These are phyloP conservation scores for Alternaria consortialis DNA, from an alignment of 2,329 filamentous ascomycete species.

Conservation along the genomic window DNA sequence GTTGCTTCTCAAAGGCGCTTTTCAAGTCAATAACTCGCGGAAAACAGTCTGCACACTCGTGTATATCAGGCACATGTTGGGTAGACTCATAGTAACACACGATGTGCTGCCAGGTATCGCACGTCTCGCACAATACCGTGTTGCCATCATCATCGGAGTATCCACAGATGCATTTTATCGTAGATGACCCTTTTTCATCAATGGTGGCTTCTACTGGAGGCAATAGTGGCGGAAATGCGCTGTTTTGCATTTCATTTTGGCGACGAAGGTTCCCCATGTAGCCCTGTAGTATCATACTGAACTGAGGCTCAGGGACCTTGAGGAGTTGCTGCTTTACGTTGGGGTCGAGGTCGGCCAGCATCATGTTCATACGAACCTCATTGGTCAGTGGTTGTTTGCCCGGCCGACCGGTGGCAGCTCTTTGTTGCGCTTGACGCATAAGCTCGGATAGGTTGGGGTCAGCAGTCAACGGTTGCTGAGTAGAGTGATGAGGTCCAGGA, in stretches of 20 bases:
- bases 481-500: too few relatives aligned
- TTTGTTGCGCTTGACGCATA: constrained; percentile 48
- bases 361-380: constrained; percentile 43
- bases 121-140: constrained; percentile 94
- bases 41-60: constrained; percentile 89
- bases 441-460: constrained; percentile 43
- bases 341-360: constrained; percentile 42
- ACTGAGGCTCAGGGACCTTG: constrained; percentile 47
- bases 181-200: constrained; percentile 81
- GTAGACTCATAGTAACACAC: constrained; percentile 89
- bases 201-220: constrained; percentile 54
- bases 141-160: constrained; percentile 95
- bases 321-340: constrained; percentile 45
- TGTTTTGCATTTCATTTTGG: constrained; percentile 35
- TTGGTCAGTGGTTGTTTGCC: constrained; percentile 40
- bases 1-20: constrained; percentile 77
- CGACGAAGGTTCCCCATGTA: constrained; percentile 35
- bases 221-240: constrained; percentile 34
- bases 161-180: constrained; percentile 97
- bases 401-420: constrained; percentile 40
- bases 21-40: constrained; percentile 77
- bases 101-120: constrained; percentile 98
- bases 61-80: constrained; percentile 75
- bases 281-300: constrained; percentile 38
- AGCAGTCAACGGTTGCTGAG: neutral